Conservation (phyloP, 345 rosid genomes). For the Durio zibethinus region DNA sequence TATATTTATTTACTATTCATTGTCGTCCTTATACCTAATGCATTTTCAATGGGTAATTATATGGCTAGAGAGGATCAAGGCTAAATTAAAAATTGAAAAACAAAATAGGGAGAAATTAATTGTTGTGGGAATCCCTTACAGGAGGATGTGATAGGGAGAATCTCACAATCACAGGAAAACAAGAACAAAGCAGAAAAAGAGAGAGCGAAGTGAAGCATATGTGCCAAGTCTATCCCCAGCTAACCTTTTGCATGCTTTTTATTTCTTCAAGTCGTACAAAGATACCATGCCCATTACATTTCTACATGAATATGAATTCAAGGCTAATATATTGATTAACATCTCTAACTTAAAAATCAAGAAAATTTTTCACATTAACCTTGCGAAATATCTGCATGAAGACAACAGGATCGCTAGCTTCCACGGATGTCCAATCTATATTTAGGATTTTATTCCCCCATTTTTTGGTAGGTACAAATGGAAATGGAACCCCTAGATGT, state of each 20-base stretch:
- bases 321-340: background rate
- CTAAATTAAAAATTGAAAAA: no score
- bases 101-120: background rate
- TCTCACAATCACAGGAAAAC: background rate
- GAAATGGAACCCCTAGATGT: background rate
- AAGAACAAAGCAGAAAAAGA: background rate
- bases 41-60: no score
- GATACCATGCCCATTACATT: slow-evolving; percentile 1
- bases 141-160: background rate
- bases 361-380: background rate
- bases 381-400: background rate
- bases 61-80: no score
- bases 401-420: slow-evolving; percentile 2
- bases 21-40: no score
- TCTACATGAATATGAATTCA: background rate
- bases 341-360: background rate
- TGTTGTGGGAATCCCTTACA: background rate
- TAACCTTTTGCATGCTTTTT: background rate
- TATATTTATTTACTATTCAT: no score
- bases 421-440: slow-evolving; percentile 26
- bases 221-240: slow-evolving; percentile 14
- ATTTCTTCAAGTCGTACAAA: background rate
- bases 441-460: slow-evolving; percentile 26
- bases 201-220: slow-evolving; percentile 32
- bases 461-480: slow-evolving; percentile 10